Evolutionary conservation across 2,329 filamentous ascomycete species (phyloP).

Genomic region (Rutstroemia sp.): DNA sequence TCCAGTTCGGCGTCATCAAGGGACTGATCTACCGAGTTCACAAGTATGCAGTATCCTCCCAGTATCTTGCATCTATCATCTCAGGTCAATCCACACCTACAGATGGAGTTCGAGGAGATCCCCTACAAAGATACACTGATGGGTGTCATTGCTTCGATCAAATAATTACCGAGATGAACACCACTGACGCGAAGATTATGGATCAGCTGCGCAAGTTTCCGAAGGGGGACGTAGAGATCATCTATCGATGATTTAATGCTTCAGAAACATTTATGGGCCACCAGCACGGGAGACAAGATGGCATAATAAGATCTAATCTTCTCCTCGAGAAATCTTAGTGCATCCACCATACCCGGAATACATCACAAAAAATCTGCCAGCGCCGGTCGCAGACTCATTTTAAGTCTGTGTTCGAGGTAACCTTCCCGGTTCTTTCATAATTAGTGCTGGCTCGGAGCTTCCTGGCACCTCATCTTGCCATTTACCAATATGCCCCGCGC

Average conservation of each 20-base stretch:
- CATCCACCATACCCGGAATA: too few relatives aligned
- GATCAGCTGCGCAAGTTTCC: conserved; percentile 55
- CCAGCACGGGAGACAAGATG: too few relatives aligned
- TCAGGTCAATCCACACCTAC: conserved; percentile 21
- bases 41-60: conserved; percentile 73
- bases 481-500: too few relatives aligned
- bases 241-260: conserved; percentile 28
- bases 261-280: too few relatives aligned
- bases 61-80: conserved; percentile 42
- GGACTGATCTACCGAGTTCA: conserved; percentile 88
- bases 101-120: conserved; percentile 27
- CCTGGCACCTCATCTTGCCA: too few relatives aligned
- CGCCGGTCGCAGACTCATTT: too few relatives aligned
- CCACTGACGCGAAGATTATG: conserved; percentile 64
- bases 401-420: too few relatives aligned
- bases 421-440: too few relatives aligned
- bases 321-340: too few relatives aligned
- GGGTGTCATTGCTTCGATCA: conserved; percentile 74
- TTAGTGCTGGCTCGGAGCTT: too few relatives aligned
- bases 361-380: too few relatives aligned
- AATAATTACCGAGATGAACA: conserved; percentile 68
- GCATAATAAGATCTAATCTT: too few relatives aligned
- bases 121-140: conserved; percentile 60
- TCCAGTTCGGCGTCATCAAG: conserved; percentile 95
- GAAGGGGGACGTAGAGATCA: conserved; percentile 31